A percentile compares a stretch with the other conserved stretches of the same genome.
Evolutionary conservation across 306 rosid species (phyloP).

Genomic region (Inga oerstediana): DNA sequence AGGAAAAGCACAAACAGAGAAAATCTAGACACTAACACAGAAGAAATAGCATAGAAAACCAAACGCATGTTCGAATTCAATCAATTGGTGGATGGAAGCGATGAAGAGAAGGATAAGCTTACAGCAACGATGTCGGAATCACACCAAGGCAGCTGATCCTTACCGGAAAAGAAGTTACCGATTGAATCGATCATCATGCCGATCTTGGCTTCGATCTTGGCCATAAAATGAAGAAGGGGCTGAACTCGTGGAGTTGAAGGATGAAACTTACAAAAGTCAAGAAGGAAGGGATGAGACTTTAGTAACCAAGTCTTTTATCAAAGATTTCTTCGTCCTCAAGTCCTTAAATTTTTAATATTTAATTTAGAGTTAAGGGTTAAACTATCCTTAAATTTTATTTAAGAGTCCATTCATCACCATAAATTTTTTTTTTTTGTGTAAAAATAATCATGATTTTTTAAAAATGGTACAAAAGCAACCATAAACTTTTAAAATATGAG

Average conservation of each 20-base stretch:
- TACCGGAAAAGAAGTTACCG: conserved; percentile 75
- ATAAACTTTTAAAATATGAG: no score
- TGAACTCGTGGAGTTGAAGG: not conserved
- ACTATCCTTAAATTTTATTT: no score
- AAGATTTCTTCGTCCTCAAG: not conserved
- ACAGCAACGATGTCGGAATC: conserved; percentile 74
- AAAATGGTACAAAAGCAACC: no score
- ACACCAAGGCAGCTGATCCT: conserved; percentile 76
- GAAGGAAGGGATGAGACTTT: not conserved
- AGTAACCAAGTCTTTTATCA: not conserved
- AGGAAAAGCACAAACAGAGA: conserved; percentile 8
- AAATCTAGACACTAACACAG: not conserved
- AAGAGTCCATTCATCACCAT: no score
- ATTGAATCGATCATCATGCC: conserved; percentile 68
- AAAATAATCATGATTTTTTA: no score
- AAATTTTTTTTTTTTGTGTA: no score
- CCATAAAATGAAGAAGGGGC: conserved; percentile 26
- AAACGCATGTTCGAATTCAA: not conserved
- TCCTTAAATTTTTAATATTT: not conserved
- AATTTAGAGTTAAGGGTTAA: not conserved
- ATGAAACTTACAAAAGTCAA: not conserved
- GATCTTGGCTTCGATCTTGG: conserved; percentile 65
- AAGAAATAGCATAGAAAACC: not conserved
- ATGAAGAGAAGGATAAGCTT: not conserved
- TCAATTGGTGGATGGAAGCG: not conserved